Conservation (phyloP, 495 filamentous ascomycete species). For the Bacidia gigantensis region DNA sequence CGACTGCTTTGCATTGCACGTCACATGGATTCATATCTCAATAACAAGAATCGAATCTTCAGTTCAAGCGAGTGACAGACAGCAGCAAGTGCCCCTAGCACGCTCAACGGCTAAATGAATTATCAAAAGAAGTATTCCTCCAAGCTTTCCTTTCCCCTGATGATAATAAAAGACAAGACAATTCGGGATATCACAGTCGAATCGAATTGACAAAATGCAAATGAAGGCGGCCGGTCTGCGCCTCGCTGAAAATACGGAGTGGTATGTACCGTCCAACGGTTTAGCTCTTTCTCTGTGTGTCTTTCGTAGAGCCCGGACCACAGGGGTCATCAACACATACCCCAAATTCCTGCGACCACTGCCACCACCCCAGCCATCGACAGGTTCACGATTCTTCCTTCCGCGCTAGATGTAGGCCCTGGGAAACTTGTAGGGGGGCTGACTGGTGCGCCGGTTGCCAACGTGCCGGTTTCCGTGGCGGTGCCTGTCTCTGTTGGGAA, state of each 20-base stretch:
- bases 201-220: neutral
- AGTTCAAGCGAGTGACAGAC: neutral
- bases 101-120: neutral
- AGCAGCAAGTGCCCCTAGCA: neutral
- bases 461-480: neutral
- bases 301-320: neutral
- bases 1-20: too few species aligned
- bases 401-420: neutral
- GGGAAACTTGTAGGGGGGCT: neutral
- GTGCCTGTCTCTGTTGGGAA: neutral
- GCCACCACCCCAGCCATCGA: neutral
- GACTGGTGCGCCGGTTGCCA: neutral
- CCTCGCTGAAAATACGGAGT: neutral
- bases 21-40: neutral
- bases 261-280: neutral
- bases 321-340: neutral
- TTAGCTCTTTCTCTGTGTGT: neutral
- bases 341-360: neutral
- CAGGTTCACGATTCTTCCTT: neutral
- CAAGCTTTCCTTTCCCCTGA: neutral
- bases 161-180: neutral
- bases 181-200: conserved; percentile 1
- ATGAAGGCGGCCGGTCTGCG: neutral
- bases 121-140: neutral
- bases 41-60: neutral